These are phyloP conservation scores for Triglochin maritima DNA, from an alignment of 106 monocot genomes.

Conservation along the genomic window DNA sequence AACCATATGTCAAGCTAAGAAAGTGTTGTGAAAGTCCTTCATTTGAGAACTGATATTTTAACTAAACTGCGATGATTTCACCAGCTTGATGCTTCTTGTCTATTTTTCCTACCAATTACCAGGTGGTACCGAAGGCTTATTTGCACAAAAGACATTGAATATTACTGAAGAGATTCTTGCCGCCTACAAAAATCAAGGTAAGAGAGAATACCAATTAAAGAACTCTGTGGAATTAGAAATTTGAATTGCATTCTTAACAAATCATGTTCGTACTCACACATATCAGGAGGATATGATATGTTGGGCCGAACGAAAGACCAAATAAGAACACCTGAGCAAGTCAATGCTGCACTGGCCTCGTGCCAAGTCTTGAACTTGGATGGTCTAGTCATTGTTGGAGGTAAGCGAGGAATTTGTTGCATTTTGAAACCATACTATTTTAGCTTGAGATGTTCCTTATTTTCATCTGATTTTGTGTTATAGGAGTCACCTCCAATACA, in stretches of 20 bases:
- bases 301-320: constrained; percentile 72
- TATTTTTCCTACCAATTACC: neutral
- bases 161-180: constrained; percentile 58
- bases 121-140: constrained; percentile 72
- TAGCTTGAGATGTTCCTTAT: constrained; percentile 19
- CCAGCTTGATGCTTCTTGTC: too few species aligned
- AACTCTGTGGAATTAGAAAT: neutral
- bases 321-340: constrained; percentile 68
- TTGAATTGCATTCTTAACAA: neutral
- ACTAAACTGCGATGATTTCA: too few species aligned
- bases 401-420: constrained; percentile 35
- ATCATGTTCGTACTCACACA: neutral
- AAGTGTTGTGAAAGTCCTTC: too few species aligned
- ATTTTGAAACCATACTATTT: neutral
- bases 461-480: neutral
- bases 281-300: constrained; percentile 58
- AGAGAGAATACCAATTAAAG: neutral
- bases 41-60: too few species aligned
- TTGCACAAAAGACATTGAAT: constrained; percentile 63
- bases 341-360: constrained; percentile 58
- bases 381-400: constrained; percentile 81
- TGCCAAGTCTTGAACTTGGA: constrained; percentile 65
- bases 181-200: constrained; percentile 70
- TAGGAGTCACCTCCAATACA: constrained; percentile 74
- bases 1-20: too few species aligned